These are phyloP conservation scores for Cyberlindnera maritima DNA, from an alignment of 805 yeast genomes.

Conservation along the genomic window DNA sequence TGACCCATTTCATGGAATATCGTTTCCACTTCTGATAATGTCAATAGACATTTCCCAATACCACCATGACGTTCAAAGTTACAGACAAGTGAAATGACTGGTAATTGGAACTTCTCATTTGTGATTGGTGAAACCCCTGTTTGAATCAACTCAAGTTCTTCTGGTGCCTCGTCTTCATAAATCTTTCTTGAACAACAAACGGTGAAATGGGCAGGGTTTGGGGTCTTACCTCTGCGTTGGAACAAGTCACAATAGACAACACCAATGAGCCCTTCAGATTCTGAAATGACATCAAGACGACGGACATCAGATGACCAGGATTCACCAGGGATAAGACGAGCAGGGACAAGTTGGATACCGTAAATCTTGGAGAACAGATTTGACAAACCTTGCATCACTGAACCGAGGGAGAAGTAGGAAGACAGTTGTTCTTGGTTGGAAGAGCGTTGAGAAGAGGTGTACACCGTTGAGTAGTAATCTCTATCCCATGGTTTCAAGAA, in stretches of 20 bases:
- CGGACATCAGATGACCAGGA: constrained; percentile 89
- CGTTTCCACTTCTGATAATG: constrained; percentile 83
- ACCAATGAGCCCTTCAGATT: constrained; percentile 64
- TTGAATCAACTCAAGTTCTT: constrained; percentile 35
- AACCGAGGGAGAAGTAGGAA: constrained; percentile 78
- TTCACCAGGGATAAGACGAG: constrained; percentile 62
- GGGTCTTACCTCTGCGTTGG: constrained; percentile 69
- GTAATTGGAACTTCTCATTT: constrained; percentile 67
- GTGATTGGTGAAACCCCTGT: constrained; percentile 31
- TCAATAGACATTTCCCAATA: constrained; percentile 53
- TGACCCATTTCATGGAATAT: constrained; percentile 99
- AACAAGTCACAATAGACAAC: constrained; percentile 85
- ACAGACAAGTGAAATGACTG: constrained; percentile 87
- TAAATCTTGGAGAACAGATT: constrained; percentile 66
- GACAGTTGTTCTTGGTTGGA: constrained; percentile 48
- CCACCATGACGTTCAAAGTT: constrained; percentile 55
- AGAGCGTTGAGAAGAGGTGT: constrained; percentile 31
- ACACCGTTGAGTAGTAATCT: constrained; percentile 53
- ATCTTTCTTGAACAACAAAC: constrained; percentile 89
- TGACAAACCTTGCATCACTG: constrained; percentile 80
- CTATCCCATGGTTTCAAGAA: constrained; percentile 88
- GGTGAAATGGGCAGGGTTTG: constrained; percentile 93
- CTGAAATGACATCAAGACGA: constrained; percentile 71
- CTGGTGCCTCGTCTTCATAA: constrained; percentile 48
- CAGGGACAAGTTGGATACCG: constrained; percentile 74